Evolutionary conservation across 495 filamentous ascomycete species (phyloP), one percentile per base, ranked within the genome.

Genomic region (Physcia stellaris): DNA sequence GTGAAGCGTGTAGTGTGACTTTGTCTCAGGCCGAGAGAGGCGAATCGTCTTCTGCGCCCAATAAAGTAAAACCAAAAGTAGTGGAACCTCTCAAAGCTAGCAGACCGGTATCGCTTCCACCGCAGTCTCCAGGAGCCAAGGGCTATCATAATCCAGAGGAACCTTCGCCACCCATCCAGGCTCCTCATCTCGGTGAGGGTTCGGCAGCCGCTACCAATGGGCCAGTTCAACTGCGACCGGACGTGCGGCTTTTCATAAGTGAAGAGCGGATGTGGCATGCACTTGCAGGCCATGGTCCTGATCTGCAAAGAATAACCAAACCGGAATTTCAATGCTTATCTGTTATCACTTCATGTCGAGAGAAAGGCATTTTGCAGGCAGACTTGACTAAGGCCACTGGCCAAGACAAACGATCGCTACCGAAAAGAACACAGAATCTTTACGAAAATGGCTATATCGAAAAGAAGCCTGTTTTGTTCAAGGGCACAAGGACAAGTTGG

Each of bases 351-450:
- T 71, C 77, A 2, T 64, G 62, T 39, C 72, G 78, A 39, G 62
- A 67, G 24, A 58, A 73, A 16, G 87, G 87, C 11, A 81, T 94
- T 27, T 58, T 79, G 1, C 88, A 95, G 57, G 74, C 79, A 6
- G 77, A 87, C 15, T 62, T 94, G n/a, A 72, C 77, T 16, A 68
- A 61, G 22, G 52, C 80, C 6, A 85, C 82, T 43, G 77, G 80
- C 15, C 87, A 94, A 58, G 85, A 94, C 55, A 92, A 92, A 52
- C 71, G 85, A 30, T 94, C 87, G 2, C 72, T 94, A 4, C 85
- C 87, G 10, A 74, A 74, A 35, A 68, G 88, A 28, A 94, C 87
- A 1, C 79, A 86, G 45, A 59, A 66, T 1, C 67, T 95, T 15
- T 71, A 71, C 16, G 63, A 66, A 39, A 82, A 80, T 50, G 88